A percentile compares a stretch with the other conserved stretches of the same genome.
phyloP scores from a whole-genome alignment of 2,329 filamentous ascomycete species.

The Claviceps pusilla region DNA sequence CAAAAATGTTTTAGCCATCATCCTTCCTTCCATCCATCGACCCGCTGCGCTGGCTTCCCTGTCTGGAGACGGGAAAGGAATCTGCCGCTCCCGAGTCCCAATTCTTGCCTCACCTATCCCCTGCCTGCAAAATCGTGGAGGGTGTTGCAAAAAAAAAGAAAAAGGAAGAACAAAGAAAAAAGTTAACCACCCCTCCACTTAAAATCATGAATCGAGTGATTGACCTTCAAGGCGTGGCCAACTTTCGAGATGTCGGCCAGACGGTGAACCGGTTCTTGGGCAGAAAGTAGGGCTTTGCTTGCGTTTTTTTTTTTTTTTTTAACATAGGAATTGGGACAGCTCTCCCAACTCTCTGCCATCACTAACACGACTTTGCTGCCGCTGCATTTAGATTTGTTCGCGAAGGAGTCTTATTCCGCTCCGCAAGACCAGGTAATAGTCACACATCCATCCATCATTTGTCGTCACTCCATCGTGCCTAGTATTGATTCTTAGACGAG shows the following conservation, averaged over 20 bases:
- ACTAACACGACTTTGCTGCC: background rate
- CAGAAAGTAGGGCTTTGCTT: conserved; percentile 28
- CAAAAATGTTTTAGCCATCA: background rate
- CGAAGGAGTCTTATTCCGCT: conserved; percentile 53
- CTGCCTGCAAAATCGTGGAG: background rate
- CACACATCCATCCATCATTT: background rate
- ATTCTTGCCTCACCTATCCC: background rate
- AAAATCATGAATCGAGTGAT: background rate
- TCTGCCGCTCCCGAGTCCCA: background rate
- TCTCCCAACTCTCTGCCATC: background rate
- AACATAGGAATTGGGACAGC: background rate
- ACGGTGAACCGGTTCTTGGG: conserved; percentile 47
- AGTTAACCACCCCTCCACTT: background rate
- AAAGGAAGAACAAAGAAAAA: background rate
- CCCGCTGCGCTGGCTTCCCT: background rate
- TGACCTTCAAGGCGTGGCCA: conserved; percentile 34
- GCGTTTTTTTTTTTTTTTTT: too few relatives aligned
- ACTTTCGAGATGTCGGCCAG: conserved; percentile 63
- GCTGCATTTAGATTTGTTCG: conserved; percentile 22
- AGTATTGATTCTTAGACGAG: background rate
- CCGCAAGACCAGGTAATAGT: conserved; percentile 41
- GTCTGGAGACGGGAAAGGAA: background rate
- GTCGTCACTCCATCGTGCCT: background rate
- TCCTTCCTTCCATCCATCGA: background rate
- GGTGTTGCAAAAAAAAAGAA: background rate